A percentile compares a stretch with the other conserved stretches of the same genome.
Evolutionary conservation across 1,284 basidiomycete genomes (phyloP).

Genomic region (Cryptococcus deneoformans): DNA sequence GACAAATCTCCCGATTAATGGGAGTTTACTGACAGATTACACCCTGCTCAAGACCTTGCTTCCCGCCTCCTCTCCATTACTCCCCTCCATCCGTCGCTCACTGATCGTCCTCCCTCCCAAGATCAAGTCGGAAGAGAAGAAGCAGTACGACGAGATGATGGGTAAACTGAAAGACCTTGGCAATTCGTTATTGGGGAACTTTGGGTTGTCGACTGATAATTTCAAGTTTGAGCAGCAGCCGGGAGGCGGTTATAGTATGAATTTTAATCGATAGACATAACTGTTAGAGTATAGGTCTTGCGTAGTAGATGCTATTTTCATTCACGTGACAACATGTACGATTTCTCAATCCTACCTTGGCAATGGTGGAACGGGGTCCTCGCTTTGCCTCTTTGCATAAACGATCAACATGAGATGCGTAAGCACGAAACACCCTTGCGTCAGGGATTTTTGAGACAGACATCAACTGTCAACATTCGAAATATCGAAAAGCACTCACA

Average conservation of each 20-base stretch:
- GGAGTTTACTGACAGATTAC: constrained; percentile 61
- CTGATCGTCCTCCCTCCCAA: constrained; percentile 62
- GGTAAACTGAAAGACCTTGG: constrained; percentile 89
- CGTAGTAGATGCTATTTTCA: too few species aligned
- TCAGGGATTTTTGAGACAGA: too few species aligned
- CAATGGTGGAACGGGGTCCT: too few species aligned
- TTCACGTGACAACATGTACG: too few species aligned
- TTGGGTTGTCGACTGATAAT: constrained; percentile 85
- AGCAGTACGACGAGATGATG: constrained; percentile 89
- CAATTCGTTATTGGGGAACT: constrained; percentile 84
- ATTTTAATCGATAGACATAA: constrained; percentile 58
- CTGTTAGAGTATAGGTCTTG: too few species aligned
- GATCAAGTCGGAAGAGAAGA: constrained; percentile 66
- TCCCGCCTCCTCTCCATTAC: constrained; percentile 58
- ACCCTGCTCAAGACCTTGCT: constrained; percentile 63
- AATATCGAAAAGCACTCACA: too few species aligned
- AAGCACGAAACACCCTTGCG: too few species aligned
- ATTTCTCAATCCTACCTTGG: too few species aligned
- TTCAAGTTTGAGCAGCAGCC: constrained; percentile 93
- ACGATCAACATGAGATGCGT: too few species aligned
- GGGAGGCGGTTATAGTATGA: constrained; percentile 90
- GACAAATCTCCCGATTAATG: too few species aligned
- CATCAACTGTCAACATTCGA: too few species aligned
- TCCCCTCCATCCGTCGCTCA: constrained; percentile 58
- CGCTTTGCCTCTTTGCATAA: too few species aligned